phyloP scores from a whole-genome alignment of 176 grass and related monocot species.

The Aegilops sharonensis region DNA sequence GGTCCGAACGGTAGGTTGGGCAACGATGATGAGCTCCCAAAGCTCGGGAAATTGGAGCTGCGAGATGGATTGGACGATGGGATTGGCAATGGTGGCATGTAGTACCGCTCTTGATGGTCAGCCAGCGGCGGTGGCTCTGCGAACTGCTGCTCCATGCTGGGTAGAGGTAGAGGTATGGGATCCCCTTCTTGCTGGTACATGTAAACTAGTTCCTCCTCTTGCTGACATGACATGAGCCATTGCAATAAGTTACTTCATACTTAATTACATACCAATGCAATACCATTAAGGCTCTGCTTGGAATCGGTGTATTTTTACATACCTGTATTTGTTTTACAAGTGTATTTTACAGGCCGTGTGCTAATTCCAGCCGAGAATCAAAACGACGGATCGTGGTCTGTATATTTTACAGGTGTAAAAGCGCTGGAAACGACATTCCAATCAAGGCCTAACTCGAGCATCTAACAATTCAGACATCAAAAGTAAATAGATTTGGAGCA shows the following conservation, averaged over 20 bases:
- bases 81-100: neutral
- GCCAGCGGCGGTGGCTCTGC: neutral
- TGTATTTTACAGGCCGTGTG: too few relatives aligned
- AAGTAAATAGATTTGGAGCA: neutral
- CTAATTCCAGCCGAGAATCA: too few relatives aligned
- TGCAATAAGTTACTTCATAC: neutral
- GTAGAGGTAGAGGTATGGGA: neutral
- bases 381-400: too few relatives aligned
- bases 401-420: too few relatives aligned
- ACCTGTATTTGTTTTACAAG: too few relatives aligned
- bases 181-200: constrained; percentile 34
- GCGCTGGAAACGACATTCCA: too few relatives aligned
- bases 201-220: constrained; percentile 33
- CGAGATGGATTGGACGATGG: neutral
- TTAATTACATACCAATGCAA: too few relatives aligned
- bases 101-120: constrained; percentile 25
- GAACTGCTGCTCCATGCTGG: constrained; percentile 18
- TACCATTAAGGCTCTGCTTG: too few relatives aligned
- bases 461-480: neutral
- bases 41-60: constrained; percentile 20
- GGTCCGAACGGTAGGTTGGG: constrained; percentile 13
- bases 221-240: constrained; percentile 27
- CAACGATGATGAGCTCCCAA: neutral
- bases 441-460: neutral
- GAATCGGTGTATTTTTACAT: too few relatives aligned